Evolutionary conservation across 2,329 filamentous ascomycete genomes (phyloP), one percentile per base, ranked within the genome.

Genomic region (Samsoniella hepiali): DNA sequence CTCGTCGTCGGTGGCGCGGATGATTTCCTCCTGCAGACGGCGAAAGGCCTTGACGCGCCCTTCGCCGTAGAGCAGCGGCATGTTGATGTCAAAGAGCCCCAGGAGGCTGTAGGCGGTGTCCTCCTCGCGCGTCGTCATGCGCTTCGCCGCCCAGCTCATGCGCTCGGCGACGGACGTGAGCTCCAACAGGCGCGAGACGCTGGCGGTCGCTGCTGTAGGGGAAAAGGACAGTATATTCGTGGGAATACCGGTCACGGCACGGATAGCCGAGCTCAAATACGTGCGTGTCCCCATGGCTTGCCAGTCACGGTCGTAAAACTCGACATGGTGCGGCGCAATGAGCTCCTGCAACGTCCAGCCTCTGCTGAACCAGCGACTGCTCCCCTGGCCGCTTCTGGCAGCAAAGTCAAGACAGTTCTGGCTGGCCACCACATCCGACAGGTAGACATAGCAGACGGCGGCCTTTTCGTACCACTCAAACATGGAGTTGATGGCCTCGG

Each of bases 341-440:
- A 72, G 66, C 57, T 72, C 71, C 51, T 70, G 67, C 6, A 72
- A 66, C 13, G 64, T 74, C 72, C 65, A 75, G 36, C 67, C 70
- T 42, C 68, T 62, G 53, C 65, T 67, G 34, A 69, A 70, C 68
- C 70, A 72, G 10, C 67, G 64, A 42, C 67, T 64, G 32, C 61
- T 53, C 53, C 66, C 55, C 44, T 64, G 62, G 51, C 64, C 63
- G 11, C 58, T 49, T 13, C 22, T 49, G 29, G 55, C 13, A 5
- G 55, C 22, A 22, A 47, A 57, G 15, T 32, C 15, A 5, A n/a
- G 31, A 10, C 15, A 15, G 2, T 32, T 17, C 15, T 8, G 29
- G 2, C 15, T n/a, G 36, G 32, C 38, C 17, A 62, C 64, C 3
- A 67, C 64, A 47, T 69, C 66, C 36, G 59, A 59, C 9, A 71